Base-by-base conservation (phyloP, 1,139 yeast genomes). In the Hemisphaericaspora xylanilytica region DNA sequence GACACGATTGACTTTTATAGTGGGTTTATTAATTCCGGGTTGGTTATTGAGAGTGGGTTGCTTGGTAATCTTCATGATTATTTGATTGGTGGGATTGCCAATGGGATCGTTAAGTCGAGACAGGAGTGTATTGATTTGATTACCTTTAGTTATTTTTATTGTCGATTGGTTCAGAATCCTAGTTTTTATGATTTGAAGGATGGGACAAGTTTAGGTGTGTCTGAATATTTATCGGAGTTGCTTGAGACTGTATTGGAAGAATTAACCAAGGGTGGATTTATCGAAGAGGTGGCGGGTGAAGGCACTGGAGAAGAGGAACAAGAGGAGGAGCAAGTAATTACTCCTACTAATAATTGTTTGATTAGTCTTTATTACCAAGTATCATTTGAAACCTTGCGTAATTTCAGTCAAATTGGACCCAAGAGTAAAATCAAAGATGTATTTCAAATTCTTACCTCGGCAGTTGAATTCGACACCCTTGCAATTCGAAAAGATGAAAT, bases 111-210 rank as follows among this genome's bases (percentile, higher is more conserved):
- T 42, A 74, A 70, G 36, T 70, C 78, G 5, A 79, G 86, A 52
- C 97, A 90, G 51, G 95, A 86, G 47, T 86, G 95, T 48, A 77
- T 94, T 43, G 97, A 90, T 52, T 87, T 96, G 94, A 56, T 94
- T 30, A 85, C 97, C 0, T 86, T 78, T 59, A 77, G 96, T 0
- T 85, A 81, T 50, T 86, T 89, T 53, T 94, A 87, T 61, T 70
- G 95, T 46, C 67, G 97, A 38, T 58, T 92, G 17, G 83, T 80
- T 41, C 71, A 78, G 32, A 94, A 94, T 55, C 97, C 98, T 2
- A 81, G 95, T 45, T 94, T 78, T 56, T 94, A 94, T 55, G 96
- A 90, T 15, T 75, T 87, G 18, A 68, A 69, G 29, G 86, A 81
- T 45, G 69, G 75, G 2, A 67, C 86, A 0, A 80, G 79, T 36